These are phyloP conservation scores for Cucurbita pepo DNA, from an alignment of 306 rosid species.

Conservation along the genomic window DNA sequence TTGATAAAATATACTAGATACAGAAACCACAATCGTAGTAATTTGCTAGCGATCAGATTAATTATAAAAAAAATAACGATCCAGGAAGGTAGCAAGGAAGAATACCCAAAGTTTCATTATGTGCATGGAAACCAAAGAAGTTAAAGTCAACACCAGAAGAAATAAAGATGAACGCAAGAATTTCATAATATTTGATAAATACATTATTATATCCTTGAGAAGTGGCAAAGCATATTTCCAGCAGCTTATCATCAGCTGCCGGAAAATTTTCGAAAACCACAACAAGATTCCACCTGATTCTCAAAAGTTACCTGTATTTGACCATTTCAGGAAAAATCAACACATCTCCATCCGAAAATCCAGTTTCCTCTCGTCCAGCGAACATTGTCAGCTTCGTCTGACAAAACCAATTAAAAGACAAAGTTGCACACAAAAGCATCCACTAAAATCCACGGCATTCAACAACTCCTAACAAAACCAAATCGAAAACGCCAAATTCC, in stretches of 20 bases:
- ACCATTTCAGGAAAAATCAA: constrained; percentile 81
- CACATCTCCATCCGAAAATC: constrained; percentile 52
- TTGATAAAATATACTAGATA: neutral
- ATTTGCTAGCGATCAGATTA: neutral
- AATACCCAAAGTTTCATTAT: neutral
- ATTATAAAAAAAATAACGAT: neutral
- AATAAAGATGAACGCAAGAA: neutral
- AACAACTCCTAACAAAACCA: neutral
- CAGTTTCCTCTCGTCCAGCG: constrained; percentile 48
- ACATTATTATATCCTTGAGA: neutral
- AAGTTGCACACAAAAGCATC: neutral
- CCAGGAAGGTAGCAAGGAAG: neutral
- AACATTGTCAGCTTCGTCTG: constrained; percentile 69
- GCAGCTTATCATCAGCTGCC: neutral
- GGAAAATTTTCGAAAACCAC: neutral
- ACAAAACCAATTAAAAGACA: neutral
- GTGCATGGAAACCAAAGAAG: neutral
- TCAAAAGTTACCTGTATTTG: constrained; percentile 39
- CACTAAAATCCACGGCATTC: neutral
- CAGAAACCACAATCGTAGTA: neutral
- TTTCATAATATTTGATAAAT: neutral
- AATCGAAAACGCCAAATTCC: neutral
- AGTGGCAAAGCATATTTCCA: neutral
- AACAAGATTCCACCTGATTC: neutral
- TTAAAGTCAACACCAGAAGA: neutral